Percentiles rank a stretch among this genome's conserved stretches.
Conservation (phyloP, 495 filamentous ascomycete species). For the Podospora comata region DNA sequence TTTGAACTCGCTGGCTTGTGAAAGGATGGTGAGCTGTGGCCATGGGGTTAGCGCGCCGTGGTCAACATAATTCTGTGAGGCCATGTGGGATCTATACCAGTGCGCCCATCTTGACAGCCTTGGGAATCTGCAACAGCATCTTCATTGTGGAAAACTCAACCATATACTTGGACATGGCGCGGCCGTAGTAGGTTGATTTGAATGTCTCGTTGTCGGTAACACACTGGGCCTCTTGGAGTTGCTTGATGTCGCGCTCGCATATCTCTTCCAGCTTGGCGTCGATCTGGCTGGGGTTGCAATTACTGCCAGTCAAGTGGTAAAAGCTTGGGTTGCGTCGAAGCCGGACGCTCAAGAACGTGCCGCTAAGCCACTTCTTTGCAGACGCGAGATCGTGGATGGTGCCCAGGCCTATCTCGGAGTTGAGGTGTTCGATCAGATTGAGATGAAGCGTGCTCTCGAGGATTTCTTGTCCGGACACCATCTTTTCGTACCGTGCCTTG, state of each 20-base stretch:
- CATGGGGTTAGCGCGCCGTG: conserved; percentile 54
- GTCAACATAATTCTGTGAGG: neutral
- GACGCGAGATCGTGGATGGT: conserved; percentile 68
- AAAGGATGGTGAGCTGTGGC: conserved; percentile 43
- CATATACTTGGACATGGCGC: conserved; percentile 92
- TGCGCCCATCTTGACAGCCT: conserved; percentile 59
- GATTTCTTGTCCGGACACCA: conserved; percentile 77
- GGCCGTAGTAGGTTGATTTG: conserved; percentile 71
- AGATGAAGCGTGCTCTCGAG: conserved; percentile 86
- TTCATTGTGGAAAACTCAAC: conserved; percentile 91
- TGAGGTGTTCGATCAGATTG: conserved; percentile 88
- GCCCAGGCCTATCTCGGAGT: conserved; percentile 86
- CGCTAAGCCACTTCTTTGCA: conserved; percentile 77
- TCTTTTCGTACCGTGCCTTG: conserved; percentile 69
- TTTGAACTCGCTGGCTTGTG: conserved; percentile 73
- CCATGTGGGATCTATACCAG: conserved; percentile 55
- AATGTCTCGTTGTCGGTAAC: conserved; percentile 52
- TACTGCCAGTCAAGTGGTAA: conserved; percentile 66
- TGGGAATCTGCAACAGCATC: conserved; percentile 60
- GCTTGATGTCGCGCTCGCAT: conserved; percentile 72
- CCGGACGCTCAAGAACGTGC: conserved; percentile 85
- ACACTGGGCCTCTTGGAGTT: conserved; percentile 61
- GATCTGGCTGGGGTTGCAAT: conserved; percentile 44
- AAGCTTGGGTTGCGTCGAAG: conserved; percentile 73
- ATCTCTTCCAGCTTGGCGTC: conserved; percentile 75